Base-by-base conservation (phyloP, 129 eudicot species). In the Lonicera japonica region DNA sequence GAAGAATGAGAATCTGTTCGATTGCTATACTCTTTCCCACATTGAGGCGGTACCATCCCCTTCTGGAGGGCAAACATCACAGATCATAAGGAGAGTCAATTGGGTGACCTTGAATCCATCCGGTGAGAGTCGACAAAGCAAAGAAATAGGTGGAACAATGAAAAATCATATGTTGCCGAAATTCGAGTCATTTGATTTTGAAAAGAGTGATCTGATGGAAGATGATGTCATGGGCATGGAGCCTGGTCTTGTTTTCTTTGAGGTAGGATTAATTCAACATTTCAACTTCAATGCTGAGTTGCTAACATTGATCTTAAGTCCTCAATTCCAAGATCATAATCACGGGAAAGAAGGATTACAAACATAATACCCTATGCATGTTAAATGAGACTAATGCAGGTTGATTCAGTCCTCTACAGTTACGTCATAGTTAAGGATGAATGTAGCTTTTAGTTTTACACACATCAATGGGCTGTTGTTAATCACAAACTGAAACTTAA, bases 171-270 rank as follows among this genome's bases (percentile, higher is more conserved):
- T 19, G 47, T 50, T 85, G 71, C 99, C 99, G 14, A 88, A 79
- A 61, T 83, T 82, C 16, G 96, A 94, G 82, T 80, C 96, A 4
- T 94, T 80, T 68, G 79, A 94, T 79, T 82, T 92, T 62, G 87
- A 70, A 56, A 73, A 56, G 36, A 81, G 87, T 78, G 99, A 94
- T 60, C 77, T 88, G 56, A 88, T 94, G 99, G 99, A 94, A 75
- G 99, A 88, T 64, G 96, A 94, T 83, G 72, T 88, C 65, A 88
- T 88, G 95, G 81, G 81, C 18, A 72, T 81, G 82, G 99, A 94
- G 65, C 99, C 95, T 70, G 99, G 99, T 58, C 99, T 94, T 62
- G 95, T 94, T 25, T 88, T 80, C 79, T 94, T 94, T 62, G 99
- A 94, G 99, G 99, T 94, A 77, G 18, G 43, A 25, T 60, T 25